Conservation (phyloP, 75 land plant species). For the Chamaecyparis obtusa region DNA sequence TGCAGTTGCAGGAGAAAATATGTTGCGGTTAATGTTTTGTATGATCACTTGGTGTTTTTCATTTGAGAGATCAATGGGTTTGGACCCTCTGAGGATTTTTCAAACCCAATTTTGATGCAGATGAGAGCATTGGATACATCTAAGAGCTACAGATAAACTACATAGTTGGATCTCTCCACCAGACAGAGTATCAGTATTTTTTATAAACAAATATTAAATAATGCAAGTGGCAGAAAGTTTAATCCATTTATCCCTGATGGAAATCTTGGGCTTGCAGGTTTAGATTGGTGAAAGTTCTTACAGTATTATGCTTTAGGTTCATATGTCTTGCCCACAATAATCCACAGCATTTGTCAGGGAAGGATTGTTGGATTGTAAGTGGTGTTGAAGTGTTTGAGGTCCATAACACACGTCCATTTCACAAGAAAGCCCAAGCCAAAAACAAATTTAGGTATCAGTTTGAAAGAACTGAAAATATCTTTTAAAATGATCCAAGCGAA, state of each 20-base stretch:
- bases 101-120: background rate
- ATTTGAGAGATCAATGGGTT: background rate
- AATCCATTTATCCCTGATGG: background rate
- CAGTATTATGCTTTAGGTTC: background rate
- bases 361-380: background rate
- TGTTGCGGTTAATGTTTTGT: background rate
- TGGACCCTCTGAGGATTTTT: background rate
- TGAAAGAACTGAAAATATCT: background rate
- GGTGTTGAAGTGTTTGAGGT: background rate
- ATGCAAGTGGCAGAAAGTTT: background rate
- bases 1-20: background rate
- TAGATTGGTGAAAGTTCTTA: background rate
- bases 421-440: background rate
- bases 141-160: background rate
- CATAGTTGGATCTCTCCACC: background rate
- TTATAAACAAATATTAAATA: background rate
- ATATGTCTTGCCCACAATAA: background rate
- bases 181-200: background rate
- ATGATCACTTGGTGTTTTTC: background rate
- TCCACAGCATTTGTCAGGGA: background rate
- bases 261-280: background rate
- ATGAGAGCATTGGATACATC: background rate
- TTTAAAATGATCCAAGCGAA: background rate
- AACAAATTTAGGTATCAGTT: background rate
- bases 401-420: background rate